Base-by-base conservation (phyloP, 1,284 basidiomycete genomes). In the Puccinia triticina region DNA sequence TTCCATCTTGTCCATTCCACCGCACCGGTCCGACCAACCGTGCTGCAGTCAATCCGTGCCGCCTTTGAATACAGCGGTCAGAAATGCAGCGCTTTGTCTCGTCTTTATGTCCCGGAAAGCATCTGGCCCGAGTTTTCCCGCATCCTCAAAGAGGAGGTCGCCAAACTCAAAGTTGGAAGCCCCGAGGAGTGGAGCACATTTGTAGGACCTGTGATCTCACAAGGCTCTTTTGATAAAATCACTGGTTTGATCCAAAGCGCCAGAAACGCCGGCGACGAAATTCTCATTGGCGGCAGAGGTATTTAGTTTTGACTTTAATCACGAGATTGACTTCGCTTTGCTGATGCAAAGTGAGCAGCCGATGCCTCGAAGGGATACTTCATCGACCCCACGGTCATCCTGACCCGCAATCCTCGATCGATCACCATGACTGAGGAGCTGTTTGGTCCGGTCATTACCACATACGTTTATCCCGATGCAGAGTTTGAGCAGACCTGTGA, bases 51-150 rank as follows among this genome's bases (percentile, higher is more conserved):
- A 79, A 91, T 99, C 85, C 91, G 96, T 83, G 94, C 90, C 32
- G 96, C 92, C 0, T 99, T 98, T 88, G 96, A 99, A 88, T 99
- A 98, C 88, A 95, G 96, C 89, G 92, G 93, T 71, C 97, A 99
- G 87, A 99, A 99, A 88, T 99, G 96, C 88, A 96, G 94, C 48
- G 96, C 97, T 0, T 90, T 97, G 43, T 96, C 95, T 7, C 90
- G 96, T 74, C 87, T 94, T 59, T 99, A 99, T 88, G 94, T 99
- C 21, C 92, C 97, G 61, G 89, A 90, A 66, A 94, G 93, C 3
- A 87, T 94, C 74, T 99, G 96, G 97, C 83, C 84, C 43, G 94
- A 94, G 67, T 98, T 98, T 90, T 93, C 93, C 88, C 91, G 94
- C 72, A 90, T 91, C 86, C 89, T 98, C 71, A 88, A 94, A 83